Evolutionary conservation across 371 early-diverging fungal species (phyloP), one percentile per base, ranked within the genome.

Genomic region (Mortierella polycephala): DNA sequence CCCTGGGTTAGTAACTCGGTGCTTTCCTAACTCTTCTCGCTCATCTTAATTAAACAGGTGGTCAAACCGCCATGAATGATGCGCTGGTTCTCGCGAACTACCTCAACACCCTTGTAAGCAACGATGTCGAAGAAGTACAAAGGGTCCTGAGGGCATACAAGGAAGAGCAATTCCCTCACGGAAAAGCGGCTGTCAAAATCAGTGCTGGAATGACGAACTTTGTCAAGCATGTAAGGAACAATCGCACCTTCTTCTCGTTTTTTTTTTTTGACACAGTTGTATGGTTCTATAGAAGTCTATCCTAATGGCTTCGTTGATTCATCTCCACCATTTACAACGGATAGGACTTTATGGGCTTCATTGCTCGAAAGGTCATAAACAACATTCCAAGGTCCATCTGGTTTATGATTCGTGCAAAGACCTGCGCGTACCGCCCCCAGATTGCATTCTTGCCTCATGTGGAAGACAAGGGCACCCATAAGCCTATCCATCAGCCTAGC

Each of bases 81-180:
- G 58, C 69, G 1, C 40, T 69, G 11, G 41, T 50, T 6, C 47
- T 69, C 8, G 62, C 59, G 51, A 65, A 65, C 39, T 58, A 57
- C 23, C 39, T 65, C 46, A 49, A 21, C 40, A 40, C 40, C n/a
- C 56, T 64, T n/a, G 5, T 4, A 2, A 20, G 18, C 0, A 46
- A 51, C 14, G 20, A 52, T 6, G 9, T 23, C 21, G 14, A 53
- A 20, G 10, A 14, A 9, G 20, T 20, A 3, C 2, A 14, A n/a
- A 18, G 18, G 9, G 13, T 52, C 13, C 10, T 52, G 9, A 14
- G 10, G 9, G 18, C 13, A 52, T 52, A 52, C 21, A 14, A 52
- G 52, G 20, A n/a, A 9, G 52, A 52, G 21, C 52, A 20, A n/a
- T 9, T 20, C 52, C 52, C 52, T 9, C 20, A 18, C 18, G 52